Evolutionary conservation across 306 rosid genomes (phyloP).

Genomic region (Glycine tomentella): DNA sequence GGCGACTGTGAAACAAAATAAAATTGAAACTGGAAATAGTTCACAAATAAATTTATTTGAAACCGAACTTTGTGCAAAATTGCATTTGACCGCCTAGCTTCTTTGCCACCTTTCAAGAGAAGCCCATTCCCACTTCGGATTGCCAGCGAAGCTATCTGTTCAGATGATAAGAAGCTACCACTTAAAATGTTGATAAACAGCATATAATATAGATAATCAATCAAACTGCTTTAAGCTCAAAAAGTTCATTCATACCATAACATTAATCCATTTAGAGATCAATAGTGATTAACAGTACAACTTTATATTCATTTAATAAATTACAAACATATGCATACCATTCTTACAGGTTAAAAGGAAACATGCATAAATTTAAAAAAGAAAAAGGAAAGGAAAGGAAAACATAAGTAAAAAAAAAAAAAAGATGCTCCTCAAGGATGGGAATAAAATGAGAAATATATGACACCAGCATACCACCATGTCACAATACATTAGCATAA

Average conservation of each 20-base stretch:
- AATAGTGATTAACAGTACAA: background rate
- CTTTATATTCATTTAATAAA: background rate
- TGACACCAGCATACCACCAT: background rate
- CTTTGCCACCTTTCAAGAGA: slow-evolving; percentile 99
- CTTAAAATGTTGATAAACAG: slow-evolving; percentile 43
- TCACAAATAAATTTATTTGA: slow-evolving; percentile 37
- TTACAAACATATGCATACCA: background rate
- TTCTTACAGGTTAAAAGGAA: background rate
- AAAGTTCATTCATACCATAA: background rate
- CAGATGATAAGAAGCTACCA: slow-evolving; percentile 43
- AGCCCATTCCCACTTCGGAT: slow-evolving; percentile 97
- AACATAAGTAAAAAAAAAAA: background rate
- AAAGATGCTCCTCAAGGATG: background rate
- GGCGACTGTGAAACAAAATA: slow-evolving; percentile 19
- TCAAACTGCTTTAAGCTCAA: slow-evolving; percentile 5
- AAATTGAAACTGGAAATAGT: slow-evolving; percentile 15
- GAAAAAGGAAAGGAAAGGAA: background rate
- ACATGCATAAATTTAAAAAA: background rate
- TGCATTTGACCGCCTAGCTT: slow-evolving; percentile 94
- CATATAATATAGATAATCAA: slow-evolving; percentile 19
- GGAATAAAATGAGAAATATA: background rate
- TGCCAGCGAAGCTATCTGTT: slow-evolving; percentile 96
- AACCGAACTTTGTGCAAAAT: slow-evolving; percentile 82
- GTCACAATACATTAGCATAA: background rate
- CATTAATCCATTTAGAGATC: background rate